Percentiles rank a stretch among this genome's conserved stretches.
phyloP scores from a whole-genome alignment of 129 eudicot genomes.

The Mikania micrantha region DNA sequence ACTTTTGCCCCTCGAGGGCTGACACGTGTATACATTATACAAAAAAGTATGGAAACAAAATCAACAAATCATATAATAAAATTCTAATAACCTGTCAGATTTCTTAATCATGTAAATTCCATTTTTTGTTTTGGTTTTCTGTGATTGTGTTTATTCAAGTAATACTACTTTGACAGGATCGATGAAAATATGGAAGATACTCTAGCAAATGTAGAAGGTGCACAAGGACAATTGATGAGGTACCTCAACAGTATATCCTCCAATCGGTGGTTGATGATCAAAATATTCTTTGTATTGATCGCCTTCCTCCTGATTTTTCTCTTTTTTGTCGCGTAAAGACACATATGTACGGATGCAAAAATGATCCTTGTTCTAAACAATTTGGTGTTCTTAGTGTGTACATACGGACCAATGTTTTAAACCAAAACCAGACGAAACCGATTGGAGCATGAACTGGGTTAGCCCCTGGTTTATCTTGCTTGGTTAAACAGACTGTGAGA shows the following conservation, averaged over 20 bases:
- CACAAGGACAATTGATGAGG: slow-evolving; percentile 70
- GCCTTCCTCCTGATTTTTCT: slow-evolving; percentile 63
- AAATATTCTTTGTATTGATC: slow-evolving; percentile 66
- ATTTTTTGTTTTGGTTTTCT: not conserved
- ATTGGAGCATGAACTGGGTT: not conserved
- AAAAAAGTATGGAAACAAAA: not conserved
- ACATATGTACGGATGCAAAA: slow-evolving; percentile 8
- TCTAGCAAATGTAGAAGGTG: slow-evolving; percentile 77
- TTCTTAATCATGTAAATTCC: not conserved
- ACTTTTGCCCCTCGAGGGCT: too few species aligned
- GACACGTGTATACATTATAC: too few species aligned
- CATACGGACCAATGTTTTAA: slow-evolving; percentile 10
- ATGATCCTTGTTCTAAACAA: not conserved
- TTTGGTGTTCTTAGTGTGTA: slow-evolving; percentile 16
- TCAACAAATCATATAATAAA: not conserved
- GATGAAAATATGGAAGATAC: slow-evolving; percentile 89
- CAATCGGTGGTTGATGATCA: slow-evolving; percentile 75
- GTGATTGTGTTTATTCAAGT: not conserved
- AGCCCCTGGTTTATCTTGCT: not conserved
- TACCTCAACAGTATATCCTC: slow-evolving; percentile 77
- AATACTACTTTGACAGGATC: slow-evolving; percentile 38
- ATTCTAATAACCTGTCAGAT: not conserved
- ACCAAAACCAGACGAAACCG: not conserved
- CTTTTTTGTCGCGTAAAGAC: slow-evolving; percentile 57
- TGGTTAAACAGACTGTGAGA: not conserved